Evolutionary conservation across 768 basidiomycete genomes (phyloP).

Genomic region (Harrya chromipes): DNA sequence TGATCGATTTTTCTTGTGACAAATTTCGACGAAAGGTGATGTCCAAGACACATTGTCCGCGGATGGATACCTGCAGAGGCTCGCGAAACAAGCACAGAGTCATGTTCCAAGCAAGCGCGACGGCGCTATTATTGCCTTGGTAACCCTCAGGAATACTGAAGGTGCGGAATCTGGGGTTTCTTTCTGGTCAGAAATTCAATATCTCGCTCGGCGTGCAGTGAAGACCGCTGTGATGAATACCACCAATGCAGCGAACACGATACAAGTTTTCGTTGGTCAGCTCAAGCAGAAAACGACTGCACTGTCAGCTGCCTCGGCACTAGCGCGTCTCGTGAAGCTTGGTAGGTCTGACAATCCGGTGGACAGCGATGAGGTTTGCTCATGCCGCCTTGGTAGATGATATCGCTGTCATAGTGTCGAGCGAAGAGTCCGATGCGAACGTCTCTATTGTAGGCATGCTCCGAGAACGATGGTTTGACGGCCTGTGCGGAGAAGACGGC

Average conservation of each 20-base stretch:
- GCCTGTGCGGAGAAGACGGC: constrained; percentile 24
- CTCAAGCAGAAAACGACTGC: constrained; percentile 16
- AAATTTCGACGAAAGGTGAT: constrained; percentile 9
- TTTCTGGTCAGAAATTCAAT: neutral
- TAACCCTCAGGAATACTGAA: constrained; percentile 11
- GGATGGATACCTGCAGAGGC: constrained; percentile 6
- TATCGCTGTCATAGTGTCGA: constrained; percentile 9
- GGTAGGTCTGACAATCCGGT: constrained; percentile 10
- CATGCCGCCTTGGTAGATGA: constrained; percentile 11
- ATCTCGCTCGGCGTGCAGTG: neutral
- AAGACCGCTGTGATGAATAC: constrained; percentile 8
- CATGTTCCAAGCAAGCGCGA: constrained; percentile 8
- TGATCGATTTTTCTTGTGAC: neutral
- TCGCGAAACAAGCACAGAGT: constrained; percentile 16
- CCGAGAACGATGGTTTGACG: constrained; percentile 28
- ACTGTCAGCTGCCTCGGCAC: constrained; percentile 16
- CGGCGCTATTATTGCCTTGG: constrained; percentile 18
- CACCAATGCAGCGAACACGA: constrained; percentile 13
- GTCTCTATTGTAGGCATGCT: constrained; percentile 20
- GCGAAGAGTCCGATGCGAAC: constrained; percentile 1
- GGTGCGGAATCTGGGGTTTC: neutral
- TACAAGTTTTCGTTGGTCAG: constrained; percentile 16
- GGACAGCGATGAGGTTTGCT: neutral
- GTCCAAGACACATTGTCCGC: constrained; percentile 1
- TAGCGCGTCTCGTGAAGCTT: constrained; percentile 16